A percentile compares a stretch with the other conserved stretches of the same genome.
phyloP scores from a whole-genome alignment of 768 basidiomycete species.

The Agaricus blazei region DNA sequence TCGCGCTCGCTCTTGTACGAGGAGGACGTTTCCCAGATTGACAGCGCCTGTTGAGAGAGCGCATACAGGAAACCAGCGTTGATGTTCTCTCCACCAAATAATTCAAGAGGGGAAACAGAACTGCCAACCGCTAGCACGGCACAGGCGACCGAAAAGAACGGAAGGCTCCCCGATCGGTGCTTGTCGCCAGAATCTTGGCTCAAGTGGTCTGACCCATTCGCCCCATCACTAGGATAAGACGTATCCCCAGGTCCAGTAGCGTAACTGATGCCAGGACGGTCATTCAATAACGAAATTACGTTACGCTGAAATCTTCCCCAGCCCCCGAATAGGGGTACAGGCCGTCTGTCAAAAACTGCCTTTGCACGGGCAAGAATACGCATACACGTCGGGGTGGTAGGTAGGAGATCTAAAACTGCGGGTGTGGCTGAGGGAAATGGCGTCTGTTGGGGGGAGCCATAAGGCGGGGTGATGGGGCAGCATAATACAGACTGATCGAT shows the following conservation, averaged over 20 bases:
- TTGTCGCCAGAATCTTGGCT: not conserved
- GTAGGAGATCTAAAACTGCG: constrained; percentile 29
- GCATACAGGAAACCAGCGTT: constrained; percentile 29
- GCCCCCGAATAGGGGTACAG: constrained; percentile 19
- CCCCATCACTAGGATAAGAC: constrained; percentile 7
- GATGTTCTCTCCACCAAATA: constrained; percentile 7
- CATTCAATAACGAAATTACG: constrained; percentile 1
- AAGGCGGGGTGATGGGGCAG: constrained; percentile 6
- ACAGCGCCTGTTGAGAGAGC: constrained; percentile 32
- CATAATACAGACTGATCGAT: constrained; percentile 24
- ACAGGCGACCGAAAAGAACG: constrained; percentile 56
- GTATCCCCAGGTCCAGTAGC: constrained; percentile 40
- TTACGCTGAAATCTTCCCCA: constrained; percentile 7
- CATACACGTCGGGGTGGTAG: constrained; percentile 21
- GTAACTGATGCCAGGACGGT: constrained; percentile 34
- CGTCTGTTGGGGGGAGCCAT: constrained; percentile 2
- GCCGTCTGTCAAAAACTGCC: constrained; percentile 19
- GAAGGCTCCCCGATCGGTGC: constrained; percentile 18
- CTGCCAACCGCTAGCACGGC: constrained; percentile 59
- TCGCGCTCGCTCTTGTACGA: constrained; percentile 16
- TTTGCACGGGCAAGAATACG: constrained; percentile 22
- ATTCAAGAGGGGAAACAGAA: constrained; percentile 10
- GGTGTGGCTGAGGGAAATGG: constrained; percentile 24
- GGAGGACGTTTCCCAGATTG: constrained; percentile 27
- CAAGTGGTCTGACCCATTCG: not conserved